Base-by-base conservation (phyloP, 371 early-diverging fungal species). In the Rhizopus stolonifer region DNA sequence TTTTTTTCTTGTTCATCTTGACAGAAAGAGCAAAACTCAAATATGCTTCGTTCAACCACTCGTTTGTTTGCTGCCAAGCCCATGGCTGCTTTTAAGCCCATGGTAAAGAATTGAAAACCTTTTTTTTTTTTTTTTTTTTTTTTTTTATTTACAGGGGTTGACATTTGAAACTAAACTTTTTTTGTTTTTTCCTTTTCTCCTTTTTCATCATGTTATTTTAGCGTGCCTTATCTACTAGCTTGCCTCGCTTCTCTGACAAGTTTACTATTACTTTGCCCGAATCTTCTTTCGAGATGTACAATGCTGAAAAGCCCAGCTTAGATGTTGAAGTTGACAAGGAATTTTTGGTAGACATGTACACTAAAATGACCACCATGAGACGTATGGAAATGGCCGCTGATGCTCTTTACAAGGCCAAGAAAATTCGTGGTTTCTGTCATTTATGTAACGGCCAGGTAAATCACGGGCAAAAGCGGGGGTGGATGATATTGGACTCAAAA, bases 391-490 rank as follows among this genome's bases (percentile, higher is more conserved):
- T 90, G 84, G 89, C 92, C 39, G 90, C 93, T 45, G 97, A 96
- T 68, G 86, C 87, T 70, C 84, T 94, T 55, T 99, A 99, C 90
- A 96, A 98, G 83, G 85, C 88, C 58, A 95, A 95, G 78, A 74
- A 93, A 74, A 97, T 99, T 58, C 87, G 97, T 56, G 99, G 99
- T 54, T 99, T 99, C 88, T 99, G 99, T 78, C 99, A 99, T 77
- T 83, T 99, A 82, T 92, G 92, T 70, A 96, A 93, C 62, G 99
- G 99, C 52, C 99, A 99, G 85, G 87, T 85, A 80, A 70, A 51
- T 7, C 32, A 48, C 60, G 64, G 64, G 64, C 52, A 64, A 59
- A 64, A 51, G 55, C 59, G 64, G 64, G 64, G 60, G 64, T 59
- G 48, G 50, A 26, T 62, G 62, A n/a, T n/a, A n/a, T n/a, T n/a